Conservation (phyloP, 176 grass and related monocot genomes). For the Puya raimondii region DNA sequence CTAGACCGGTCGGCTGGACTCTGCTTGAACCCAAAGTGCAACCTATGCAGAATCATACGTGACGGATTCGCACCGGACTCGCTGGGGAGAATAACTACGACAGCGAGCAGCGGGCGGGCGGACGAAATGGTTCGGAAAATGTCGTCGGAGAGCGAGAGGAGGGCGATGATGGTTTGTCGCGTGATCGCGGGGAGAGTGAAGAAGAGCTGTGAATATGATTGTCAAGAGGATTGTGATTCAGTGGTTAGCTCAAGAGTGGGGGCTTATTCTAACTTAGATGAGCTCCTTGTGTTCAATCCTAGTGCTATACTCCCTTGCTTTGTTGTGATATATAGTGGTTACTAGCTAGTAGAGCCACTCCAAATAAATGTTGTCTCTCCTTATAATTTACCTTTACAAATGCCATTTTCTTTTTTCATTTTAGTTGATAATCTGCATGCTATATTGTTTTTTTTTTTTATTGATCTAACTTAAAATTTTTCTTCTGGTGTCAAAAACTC, state of each 20-base stretch:
- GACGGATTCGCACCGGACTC: slow-evolving; percentile 34
- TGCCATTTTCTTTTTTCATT: too few relatives aligned
- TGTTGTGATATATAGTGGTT: slow-evolving; percentile 62
- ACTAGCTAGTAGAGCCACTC: too few relatives aligned
- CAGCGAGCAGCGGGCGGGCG: slow-evolving; percentile 51
- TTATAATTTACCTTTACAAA: too few relatives aligned
- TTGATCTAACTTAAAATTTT: too few relatives aligned
- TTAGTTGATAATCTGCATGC: too few relatives aligned
- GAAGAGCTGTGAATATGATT: slow-evolving; percentile 21
- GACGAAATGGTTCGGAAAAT: slow-evolving; percentile 25
- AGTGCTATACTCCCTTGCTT: slow-evolving; percentile 89
- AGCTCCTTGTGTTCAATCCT: slow-evolving; percentile 71
- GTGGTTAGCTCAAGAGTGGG: slow-evolving; percentile 34
- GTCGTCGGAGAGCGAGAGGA: not conserved
- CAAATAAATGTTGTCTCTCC: too few relatives aligned
- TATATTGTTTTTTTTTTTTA: too few relatives aligned
- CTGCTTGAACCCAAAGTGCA: slow-evolving; percentile 33
- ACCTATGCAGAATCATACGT: slow-evolving; percentile 54
- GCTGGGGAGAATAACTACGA: slow-evolving; percentile 22
- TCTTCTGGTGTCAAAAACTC: too few relatives aligned
- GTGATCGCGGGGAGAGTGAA: slow-evolving; percentile 74
- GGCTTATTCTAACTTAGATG: slow-evolving; percentile 58
- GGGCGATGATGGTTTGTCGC: slow-evolving; percentile 88
- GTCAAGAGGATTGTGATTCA: slow-evolving; percentile 47
- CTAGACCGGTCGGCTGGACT: slow-evolving; percentile 48